Percentiles rank a stretch among this genome's conserved stretches.
Evolutionary conservation across 345 rosid genomes (phyloP).

Genomic region (Nephelium lappaceum): DNA sequence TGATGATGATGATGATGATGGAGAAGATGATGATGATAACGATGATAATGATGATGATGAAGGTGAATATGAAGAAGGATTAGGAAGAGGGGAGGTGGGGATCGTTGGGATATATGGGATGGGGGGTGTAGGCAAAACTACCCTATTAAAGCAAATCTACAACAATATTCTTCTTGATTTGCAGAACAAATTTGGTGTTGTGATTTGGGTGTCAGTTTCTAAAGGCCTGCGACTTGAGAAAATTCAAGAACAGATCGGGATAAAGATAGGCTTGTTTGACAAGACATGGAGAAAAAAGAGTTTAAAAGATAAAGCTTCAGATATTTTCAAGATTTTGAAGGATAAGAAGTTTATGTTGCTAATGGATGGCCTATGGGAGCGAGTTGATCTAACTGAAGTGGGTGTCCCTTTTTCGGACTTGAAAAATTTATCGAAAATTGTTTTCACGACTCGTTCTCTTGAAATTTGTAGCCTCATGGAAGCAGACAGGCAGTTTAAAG

Average conservation of each 20-base stretch:
- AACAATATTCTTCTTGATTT: neutral
- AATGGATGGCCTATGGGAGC: neutral
- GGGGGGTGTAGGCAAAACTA: neutral
- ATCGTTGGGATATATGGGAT: neutral
- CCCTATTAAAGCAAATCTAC: neutral
- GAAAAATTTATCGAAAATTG: slow-evolving; percentile 12
- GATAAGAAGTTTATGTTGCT: slow-evolving; percentile 23
- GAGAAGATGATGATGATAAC: too few species aligned
- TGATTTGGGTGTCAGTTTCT: neutral
- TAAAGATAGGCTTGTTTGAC: neutral
- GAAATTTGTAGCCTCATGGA: slow-evolving; percentile 31
- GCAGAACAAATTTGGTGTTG: neutral
- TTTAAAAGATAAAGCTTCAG: neutral
- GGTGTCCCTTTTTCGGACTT: slow-evolving; percentile 28
- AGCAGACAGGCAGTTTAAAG: slow-evolving; percentile 23
- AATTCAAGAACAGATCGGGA: neutral
- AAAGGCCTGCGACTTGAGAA: neutral
- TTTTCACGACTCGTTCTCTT: slow-evolving; percentile 31
- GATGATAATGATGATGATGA: too few species aligned
- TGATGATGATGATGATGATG: too few species aligned
- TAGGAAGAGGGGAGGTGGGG: neutral
- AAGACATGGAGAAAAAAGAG: neutral
- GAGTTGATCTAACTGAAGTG: neutral
- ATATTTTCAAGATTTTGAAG: neutral
- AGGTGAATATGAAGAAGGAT: too few species aligned